Percentiles rank a stretch among this genome's conserved stretches.
phyloP scores from a whole-genome alignment of 108 stramenopile species.

The Poteriospumella lacustris region DNA sequence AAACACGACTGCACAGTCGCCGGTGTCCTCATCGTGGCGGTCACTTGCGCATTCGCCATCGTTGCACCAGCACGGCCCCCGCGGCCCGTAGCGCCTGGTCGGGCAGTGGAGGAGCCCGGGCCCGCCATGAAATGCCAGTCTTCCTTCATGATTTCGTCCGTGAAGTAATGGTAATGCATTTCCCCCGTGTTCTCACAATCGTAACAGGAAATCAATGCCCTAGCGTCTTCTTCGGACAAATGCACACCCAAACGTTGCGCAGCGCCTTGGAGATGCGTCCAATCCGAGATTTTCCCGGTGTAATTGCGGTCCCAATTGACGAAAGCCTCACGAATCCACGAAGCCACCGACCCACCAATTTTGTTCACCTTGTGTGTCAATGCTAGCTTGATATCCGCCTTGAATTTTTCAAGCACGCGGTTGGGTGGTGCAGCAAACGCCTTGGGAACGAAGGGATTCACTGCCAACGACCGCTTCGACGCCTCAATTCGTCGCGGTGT shows the following conservation, averaged over 20 bases:
- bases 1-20: background rate
- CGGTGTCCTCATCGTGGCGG: background rate
- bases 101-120: background rate
- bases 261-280: background rate
- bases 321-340: conserved; percentile 21
- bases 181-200: background rate
- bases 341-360: conserved; percentile 11
- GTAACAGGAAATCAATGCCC: background rate
- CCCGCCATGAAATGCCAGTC: background rate
- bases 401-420: conserved; percentile 3
- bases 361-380: background rate
- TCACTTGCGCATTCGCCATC: background rate
- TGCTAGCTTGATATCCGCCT: background rate
- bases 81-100: too few species aligned
- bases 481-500: background rate
- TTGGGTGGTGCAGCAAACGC: conserved; percentile 5
- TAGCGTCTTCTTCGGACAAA: background rate
- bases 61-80: background rate
- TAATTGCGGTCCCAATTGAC: background rate
- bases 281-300: background rate
- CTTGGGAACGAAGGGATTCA: conserved; percentile 26
- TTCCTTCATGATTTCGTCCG: background rate
- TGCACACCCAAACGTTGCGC: background rate
- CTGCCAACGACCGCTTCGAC: background rate
- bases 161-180: background rate